Evolutionary conservation across 106 monocot genomes (phyloP), one percentile per base, ranked within the genome.

Genomic region (Dendrobium chrysotoxum): DNA sequence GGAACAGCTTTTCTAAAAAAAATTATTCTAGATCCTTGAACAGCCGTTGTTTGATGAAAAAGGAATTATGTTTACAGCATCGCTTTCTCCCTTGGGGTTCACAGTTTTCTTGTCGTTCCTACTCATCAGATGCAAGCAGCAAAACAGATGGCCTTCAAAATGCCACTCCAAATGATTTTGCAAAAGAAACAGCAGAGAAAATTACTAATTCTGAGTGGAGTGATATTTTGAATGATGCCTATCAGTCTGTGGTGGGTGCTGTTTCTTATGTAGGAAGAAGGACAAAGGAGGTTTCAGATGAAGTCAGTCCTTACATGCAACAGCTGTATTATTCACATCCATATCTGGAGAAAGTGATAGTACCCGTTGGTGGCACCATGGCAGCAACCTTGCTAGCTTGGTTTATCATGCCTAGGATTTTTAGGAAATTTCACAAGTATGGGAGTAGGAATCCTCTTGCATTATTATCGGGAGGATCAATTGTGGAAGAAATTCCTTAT

Each of bases 321-420:
- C 85, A 90, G 38, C 46, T 92, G n/a, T 90, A 92, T 86, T 90
- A 92, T 79, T 85, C 90, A 53, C 35, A 90, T 87, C 96, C 96
- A 40, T 89, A 89, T 84, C 64, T 93, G 7, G 92, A 92, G 76
- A 84, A 91, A 39, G 88, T 93, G 42, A 73, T 96, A 70, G 81
- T 93, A 75, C 92, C 96, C 42, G 75, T 90, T 83, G 83, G 84
- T 79, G 85, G 93, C 46, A 96, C 92, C 76, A 39, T 93, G 25
- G 75, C 79, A 83, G 93, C 79, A 57, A 86, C 93, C 31, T n/a
- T 86, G 38, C 81, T 93, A 75, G 93, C 92, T 53, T 96, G 96
- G 96, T 75, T 93, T 72, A 82, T 96, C 26, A 84, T 96, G 93
- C 96, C 96, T 38, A 90, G 81, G 74, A 77, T 96, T 67, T 88